Evolutionary conservation across 306 rosid genomes (phyloP), one percentile per base, ranked within the genome.

Genomic region (Sicyos edulis): DNA sequence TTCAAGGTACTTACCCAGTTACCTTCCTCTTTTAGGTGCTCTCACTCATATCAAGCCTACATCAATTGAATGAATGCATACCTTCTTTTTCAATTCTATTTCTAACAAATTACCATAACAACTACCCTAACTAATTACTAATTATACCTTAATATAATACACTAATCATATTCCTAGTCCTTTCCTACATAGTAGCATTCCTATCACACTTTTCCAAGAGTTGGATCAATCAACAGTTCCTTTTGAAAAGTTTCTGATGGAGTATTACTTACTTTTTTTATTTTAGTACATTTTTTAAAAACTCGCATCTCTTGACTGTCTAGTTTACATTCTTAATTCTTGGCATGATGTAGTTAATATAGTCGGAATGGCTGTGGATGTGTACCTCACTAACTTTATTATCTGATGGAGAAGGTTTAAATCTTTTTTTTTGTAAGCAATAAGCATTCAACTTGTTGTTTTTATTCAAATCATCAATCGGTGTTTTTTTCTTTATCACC

Each of bases 331-430:
- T 14, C 40, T 47, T 19, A 49, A 47, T 22, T 49, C 29, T 37
- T 45, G n/a, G 34, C 34, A 20, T 44, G 71, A 45, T 6, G 29
- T 40, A 17, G 47, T 20, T 20, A 44, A 2, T 65, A 19, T 44
- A 20, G 32, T 19, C 5, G 54, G 57, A 68, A 45, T 66, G 37
- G 16, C 37, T 66, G 47, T 45, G 54, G 42, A 22, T 22, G 7
- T 49, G 72, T 68, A 13, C 44, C 29, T 49, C 72, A 68, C 34
- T 9, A 45, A 49, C 56, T 68, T 47, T 7, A 66, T 22, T 49
- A 47, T 15, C 7, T 20, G 71, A 45, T 12, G 54, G 54, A 13
- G 19, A 21, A 45, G 3, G 71, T 66, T 44, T 17, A 44, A 40
- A 19, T 42, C 54, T 45, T 45, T 50, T 50, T 32, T 32, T 32